phyloP scores from a whole-genome alignment of 2,329 filamentous ascomycete species.

The Aspergillus ruber region DNA sequence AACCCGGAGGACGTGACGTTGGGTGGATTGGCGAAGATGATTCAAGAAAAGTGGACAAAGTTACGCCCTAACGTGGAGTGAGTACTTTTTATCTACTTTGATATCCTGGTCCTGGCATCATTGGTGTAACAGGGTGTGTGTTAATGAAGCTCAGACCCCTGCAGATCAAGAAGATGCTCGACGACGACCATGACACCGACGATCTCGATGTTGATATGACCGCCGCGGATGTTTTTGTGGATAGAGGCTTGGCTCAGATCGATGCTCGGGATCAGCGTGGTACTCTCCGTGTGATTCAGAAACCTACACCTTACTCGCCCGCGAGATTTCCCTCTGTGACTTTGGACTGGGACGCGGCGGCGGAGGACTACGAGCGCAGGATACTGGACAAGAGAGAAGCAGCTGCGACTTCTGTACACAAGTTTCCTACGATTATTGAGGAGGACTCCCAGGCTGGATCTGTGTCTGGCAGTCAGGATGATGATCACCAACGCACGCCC shows the following conservation, averaged over 20 bases:
- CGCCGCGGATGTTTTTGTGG: constrained; percentile 34
- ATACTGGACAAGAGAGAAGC: constrained; percentile 10
- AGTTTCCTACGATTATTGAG: constrained; percentile 15
- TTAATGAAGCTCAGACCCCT: constrained; percentile 22
- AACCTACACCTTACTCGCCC: constrained; percentile 16
- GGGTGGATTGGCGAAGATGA: constrained; percentile 23
- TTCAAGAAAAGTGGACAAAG: constrained; percentile 28
- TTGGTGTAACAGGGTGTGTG: neutral
- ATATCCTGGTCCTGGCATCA: neutral
- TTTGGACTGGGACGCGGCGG: constrained; percentile 29
- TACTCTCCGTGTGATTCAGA: constrained; percentile 29
- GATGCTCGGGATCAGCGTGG: constrained; percentile 32
- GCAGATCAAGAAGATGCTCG: constrained; percentile 32
- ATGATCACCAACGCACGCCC: neutral
- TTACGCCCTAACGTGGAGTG: constrained; percentile 27
- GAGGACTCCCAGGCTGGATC: constrained; percentile 2
- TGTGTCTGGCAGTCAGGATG: neutral
- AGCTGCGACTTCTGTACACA: constrained; percentile 4
- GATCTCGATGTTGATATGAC: constrained; percentile 28
- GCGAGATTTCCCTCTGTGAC: constrained; percentile 28
- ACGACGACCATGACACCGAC: constrained; percentile 26
- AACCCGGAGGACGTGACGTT: constrained; percentile 27
- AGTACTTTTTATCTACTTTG: constrained; percentile 9
- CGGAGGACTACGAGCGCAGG: constrained; percentile 12
- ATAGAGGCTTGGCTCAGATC: constrained; percentile 26